Evolutionary conservation across 2,329 filamentous ascomycete species (phyloP).

Genomic region (Venturia effusa): DNA sequence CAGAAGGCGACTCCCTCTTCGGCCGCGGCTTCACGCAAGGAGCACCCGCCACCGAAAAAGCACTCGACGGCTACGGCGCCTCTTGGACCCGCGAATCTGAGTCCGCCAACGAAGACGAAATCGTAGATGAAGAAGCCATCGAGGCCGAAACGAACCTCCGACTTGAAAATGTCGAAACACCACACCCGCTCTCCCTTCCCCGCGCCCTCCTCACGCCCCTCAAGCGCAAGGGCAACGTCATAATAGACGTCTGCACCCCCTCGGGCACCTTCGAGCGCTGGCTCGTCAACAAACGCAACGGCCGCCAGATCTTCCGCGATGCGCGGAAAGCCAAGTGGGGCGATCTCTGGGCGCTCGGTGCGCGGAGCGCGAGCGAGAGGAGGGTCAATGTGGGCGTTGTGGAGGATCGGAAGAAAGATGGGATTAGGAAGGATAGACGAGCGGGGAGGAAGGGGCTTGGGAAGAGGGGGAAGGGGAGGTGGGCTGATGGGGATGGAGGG

Average conservation of each 20-base stretch:
- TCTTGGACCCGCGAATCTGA: constrained; percentile 12
- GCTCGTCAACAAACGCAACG: constrained; percentile 77
- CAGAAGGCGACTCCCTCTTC: constrained; percentile 20
- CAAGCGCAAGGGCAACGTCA: constrained; percentile 81
- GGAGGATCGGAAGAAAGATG: constrained; percentile 1
- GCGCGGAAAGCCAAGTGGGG: constrained; percentile 87
- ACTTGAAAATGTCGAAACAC: neutral
- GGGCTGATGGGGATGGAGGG: constrained; percentile 6
- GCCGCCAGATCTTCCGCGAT: constrained; percentile 76
- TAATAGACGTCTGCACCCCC: constrained; percentile 83
- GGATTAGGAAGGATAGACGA: neutral
- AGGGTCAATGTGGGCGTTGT: constrained; percentile 1
- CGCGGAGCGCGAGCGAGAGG: neutral
- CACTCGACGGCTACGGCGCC: constrained; percentile 58
- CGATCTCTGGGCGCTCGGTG: constrained; percentile 84
- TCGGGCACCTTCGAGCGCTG: constrained; percentile 80
- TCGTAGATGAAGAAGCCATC: constrained; percentile 13
- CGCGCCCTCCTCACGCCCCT: constrained; percentile 69
- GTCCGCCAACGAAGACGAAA: neutral
- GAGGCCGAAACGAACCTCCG: neutral
- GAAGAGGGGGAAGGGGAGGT: neutral
- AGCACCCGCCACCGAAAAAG: constrained; percentile 47
- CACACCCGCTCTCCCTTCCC: constrained; percentile 56
- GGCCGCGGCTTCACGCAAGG: constrained; percentile 36
- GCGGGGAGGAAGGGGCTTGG: neutral